phyloP scores from a whole-genome alignment of 106 monocot genomes.

The Dioscorea dumetorum region DNA sequence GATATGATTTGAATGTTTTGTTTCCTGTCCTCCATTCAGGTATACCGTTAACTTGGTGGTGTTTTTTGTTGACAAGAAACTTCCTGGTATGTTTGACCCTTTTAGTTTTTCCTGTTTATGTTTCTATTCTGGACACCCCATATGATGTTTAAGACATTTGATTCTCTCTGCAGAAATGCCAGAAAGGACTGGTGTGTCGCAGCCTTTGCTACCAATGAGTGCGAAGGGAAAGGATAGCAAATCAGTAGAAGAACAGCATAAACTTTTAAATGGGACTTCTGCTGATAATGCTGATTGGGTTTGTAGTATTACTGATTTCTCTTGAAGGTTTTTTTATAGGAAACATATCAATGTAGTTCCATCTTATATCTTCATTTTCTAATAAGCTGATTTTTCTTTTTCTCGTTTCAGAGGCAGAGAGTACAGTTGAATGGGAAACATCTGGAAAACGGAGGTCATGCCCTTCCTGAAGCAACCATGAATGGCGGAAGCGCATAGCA shows the following conservation, averaged over 20 bases:
- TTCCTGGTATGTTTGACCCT: slow-evolving; percentile 44
- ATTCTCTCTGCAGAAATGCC: slow-evolving; percentile 59
- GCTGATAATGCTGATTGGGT: slow-evolving; percentile 66
- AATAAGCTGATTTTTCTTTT: neutral
- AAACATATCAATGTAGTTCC: neutral
- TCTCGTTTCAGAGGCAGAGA: slow-evolving; percentile 53
- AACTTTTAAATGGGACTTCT: slow-evolving; percentile 58
- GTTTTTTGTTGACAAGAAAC: slow-evolving; percentile 75
- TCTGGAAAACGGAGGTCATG: slow-evolving; percentile 42
- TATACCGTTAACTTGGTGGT: slow-evolving; percentile 92
- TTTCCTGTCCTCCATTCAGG: slow-evolving; percentile 23
- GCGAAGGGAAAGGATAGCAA: slow-evolving; percentile 58
- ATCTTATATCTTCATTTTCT: neutral
- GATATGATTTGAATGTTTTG: neutral
- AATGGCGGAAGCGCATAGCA: slow-evolving; percentile 11
- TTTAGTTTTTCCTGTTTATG: neutral
- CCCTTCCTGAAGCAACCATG: slow-evolving; percentile 25
- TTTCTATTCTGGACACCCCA: too few relatives aligned
- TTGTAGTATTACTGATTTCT: neutral
- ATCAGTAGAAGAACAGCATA: slow-evolving; percentile 55
- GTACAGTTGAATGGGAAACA: slow-evolving; percentile 65
- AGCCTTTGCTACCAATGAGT: slow-evolving; percentile 51
- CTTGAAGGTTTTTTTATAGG: neutral
- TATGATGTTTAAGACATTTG: too few relatives aligned
- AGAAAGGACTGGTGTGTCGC: slow-evolving; percentile 36